These are phyloP conservation scores for Phytophthora niederhauseri DNA, from an alignment of 352 stramenopile species.

Conservation along the genomic window DNA sequence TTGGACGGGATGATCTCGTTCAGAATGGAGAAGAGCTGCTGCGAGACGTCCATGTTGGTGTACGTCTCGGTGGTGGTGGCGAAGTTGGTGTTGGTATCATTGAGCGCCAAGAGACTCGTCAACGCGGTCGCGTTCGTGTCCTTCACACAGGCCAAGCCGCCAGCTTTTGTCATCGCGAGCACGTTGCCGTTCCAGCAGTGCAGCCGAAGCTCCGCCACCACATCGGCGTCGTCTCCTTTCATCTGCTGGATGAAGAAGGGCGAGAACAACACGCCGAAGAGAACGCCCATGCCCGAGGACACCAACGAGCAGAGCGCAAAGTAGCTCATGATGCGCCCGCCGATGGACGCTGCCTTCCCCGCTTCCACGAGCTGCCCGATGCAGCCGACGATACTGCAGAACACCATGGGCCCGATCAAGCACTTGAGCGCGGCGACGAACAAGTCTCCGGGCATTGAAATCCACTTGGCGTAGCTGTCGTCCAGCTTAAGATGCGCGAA, in stretches of 20 bases:
- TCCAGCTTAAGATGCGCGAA: constrained; percentile 43
- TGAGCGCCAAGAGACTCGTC: constrained; percentile 46
- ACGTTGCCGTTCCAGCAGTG: constrained; percentile 53
- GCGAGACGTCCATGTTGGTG: constrained; percentile 51
- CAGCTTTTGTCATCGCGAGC: constrained; percentile 40
- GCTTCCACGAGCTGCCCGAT: constrained; percentile 62
- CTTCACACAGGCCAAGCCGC: constrained; percentile 42
- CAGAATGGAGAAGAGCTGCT: constrained; percentile 75
- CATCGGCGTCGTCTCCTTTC: constrained; percentile 24
- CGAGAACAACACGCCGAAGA: constrained; percentile 44
- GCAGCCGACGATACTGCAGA: constrained; percentile 66
- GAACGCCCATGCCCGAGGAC: constrained; percentile 48
- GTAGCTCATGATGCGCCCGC: constrained; percentile 54
- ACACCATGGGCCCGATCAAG: constrained; percentile 70
- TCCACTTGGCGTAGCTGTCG: constrained; percentile 40
- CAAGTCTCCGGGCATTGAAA: constrained; percentile 63
- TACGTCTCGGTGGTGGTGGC: constrained; percentile 30
- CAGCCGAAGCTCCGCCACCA: constrained; percentile 39
- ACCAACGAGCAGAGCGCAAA: constrained; percentile 51
- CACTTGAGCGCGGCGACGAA: constrained; percentile 70
- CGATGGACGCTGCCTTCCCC: constrained; percentile 57
- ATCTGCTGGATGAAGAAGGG: constrained; percentile 49
- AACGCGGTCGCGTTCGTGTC: constrained; percentile 31
- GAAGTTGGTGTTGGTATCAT: constrained; percentile 59
- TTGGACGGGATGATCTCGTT: constrained; percentile 69